phyloP scores from a whole-genome alignment of 129 eudicot genomes.

The Erigeron canadensis region DNA sequence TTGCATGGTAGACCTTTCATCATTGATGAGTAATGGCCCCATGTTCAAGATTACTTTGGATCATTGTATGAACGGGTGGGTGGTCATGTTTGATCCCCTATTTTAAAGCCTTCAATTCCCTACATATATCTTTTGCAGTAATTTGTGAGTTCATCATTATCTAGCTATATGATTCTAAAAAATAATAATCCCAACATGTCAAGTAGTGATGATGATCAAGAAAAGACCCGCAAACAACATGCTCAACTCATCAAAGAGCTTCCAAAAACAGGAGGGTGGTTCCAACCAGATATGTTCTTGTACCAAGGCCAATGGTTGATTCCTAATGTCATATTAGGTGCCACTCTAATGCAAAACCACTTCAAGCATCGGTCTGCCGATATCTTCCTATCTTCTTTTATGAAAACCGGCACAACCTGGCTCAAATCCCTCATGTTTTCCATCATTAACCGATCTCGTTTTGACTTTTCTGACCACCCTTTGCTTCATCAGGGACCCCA shows the following conservation, averaged over 20 bases:
- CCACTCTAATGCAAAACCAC: neutral
- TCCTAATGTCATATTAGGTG: neutral
- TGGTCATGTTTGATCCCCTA: no score
- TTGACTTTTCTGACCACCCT: conserved; percentile 13
- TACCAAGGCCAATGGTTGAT: conserved; percentile 4
- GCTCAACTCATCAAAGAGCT: conserved; percentile 4
- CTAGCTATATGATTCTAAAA: no score
- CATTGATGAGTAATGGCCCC: no score
- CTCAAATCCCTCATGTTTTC: conserved; percentile 13
- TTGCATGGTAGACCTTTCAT: no score
- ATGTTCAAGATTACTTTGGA: no score
- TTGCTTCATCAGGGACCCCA: conserved; percentile 17
- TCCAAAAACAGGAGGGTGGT: neutral
- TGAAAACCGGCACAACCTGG: conserved; percentile 19
- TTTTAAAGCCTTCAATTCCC: no score
- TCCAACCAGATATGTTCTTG: no score
- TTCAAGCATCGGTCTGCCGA: conserved; percentile 5
- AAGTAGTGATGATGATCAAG: neutral
- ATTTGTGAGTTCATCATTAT: no score
- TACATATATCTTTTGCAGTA: no score
- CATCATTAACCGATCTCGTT: conserved; percentile 14
- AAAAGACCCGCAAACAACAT: neutral
- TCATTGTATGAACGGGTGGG: no score
- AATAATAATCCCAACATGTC: no score
- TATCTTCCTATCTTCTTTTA: conserved; percentile 5